Base-by-base conservation (phyloP, 371 early-diverging fungal genomes). In the Cokeromyces recurvatus region DNA sequence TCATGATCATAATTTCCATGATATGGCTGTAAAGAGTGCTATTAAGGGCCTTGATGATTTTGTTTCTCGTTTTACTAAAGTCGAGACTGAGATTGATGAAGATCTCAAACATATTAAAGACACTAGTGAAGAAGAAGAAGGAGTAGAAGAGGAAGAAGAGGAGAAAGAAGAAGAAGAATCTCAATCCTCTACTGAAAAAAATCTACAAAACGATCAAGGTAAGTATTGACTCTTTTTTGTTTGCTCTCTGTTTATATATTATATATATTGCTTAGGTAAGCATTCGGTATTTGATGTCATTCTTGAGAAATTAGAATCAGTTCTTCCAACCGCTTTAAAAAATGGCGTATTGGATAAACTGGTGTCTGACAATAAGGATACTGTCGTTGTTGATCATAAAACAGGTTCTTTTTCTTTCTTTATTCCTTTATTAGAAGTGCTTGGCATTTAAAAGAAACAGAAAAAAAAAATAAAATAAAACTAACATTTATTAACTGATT, bases 1-100 rank as follows among this genome's bases (percentile, higher is more conserved):
- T 38, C 85, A 87, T 50, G 88, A 90, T 61, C 79, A 82, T 40
- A 87, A 90, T 53, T 89, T 71, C 52, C 84, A 86, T 54, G 91
- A 90, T 49, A 67, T 77, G 61, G 89, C 87, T 23, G 89, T 89
- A 14, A 81, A 80, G 24, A 55, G 60, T 4, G 82, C 88, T 2
- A 74, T 89, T 32, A 45, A 69, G 3, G 79, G 67, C 1, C 87
- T 78, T 38, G 81, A 84, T 25, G 81, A 77, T 38, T 84, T 82
- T 37, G 32, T 78, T 3, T 59, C 53, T 4, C 62, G 59, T 10
- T 68, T 56, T 35, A 67, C 61, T 8, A 49, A 52, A 3, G 32
- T 57, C 14, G 59, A 57, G 38, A 17, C 47, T 14, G 48, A 53
- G 10, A 59, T 68, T 16, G 58, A 72, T 10, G 49, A 57, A 10